Evolutionary conservation across 345 rosid species (phyloP).

Genomic region (Lepidium aucheri): DNA sequence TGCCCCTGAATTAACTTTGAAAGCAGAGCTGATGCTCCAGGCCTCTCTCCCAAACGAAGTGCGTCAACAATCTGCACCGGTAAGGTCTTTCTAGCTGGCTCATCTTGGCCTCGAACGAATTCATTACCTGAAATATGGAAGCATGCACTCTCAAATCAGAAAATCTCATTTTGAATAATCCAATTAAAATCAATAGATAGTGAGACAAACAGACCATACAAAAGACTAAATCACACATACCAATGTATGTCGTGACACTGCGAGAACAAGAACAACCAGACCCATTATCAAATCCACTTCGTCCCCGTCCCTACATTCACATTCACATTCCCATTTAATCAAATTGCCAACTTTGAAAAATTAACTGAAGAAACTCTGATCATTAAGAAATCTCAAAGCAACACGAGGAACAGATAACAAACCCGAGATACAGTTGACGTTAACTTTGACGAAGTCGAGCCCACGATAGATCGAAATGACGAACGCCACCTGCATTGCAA

Average conservation of each 20-base stretch:
- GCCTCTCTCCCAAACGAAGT: conserved; percentile 54
- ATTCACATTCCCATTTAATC: neutral
- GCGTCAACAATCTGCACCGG: conserved; percentile 57
- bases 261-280: conserved; percentile 26
- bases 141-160: neutral
- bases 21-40: conserved; percentile 56
- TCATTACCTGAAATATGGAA: conserved; percentile 28
- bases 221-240: conserved; percentile 22
- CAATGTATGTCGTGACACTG: conserved; percentile 32
- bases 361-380: neutral
- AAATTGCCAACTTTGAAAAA: neutral
- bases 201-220: neutral
- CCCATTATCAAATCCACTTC: conserved; percentile 20
- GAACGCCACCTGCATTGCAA: conserved; percentile 10
- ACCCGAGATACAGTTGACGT: neutral
- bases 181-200: neutral
- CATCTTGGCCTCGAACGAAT: conserved; percentile 18
- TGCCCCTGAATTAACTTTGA: conserved; percentile 29
- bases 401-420: neutral
- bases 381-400: neutral
- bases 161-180: neutral
- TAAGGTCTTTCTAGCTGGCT: conserved; percentile 18
- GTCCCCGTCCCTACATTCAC: conserved; percentile 27
- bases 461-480: neutral
- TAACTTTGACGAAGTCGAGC: conserved; percentile 17